Conservation (phyloP, 2,329 filamentous ascomycete genomes). For the Arthrobotrys pseudoclavata region DNA sequence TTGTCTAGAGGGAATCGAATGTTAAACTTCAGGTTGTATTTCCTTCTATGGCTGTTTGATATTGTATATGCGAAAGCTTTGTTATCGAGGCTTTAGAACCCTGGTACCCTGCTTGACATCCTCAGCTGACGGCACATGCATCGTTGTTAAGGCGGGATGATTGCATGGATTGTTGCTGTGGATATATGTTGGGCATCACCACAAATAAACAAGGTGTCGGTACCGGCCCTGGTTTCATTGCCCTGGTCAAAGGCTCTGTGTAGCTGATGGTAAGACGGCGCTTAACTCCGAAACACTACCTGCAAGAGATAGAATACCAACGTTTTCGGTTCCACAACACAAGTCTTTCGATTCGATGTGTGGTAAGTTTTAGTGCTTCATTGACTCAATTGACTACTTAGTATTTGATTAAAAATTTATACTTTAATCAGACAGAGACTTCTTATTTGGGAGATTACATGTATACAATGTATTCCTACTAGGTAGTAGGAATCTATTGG, state of each 20-base stretch:
- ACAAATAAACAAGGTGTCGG: slow-evolving; percentile 24
- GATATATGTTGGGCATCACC: slow-evolving; percentile 10
- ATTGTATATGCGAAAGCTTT: background rate
- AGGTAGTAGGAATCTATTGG: too few species aligned
- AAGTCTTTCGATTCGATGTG: background rate
- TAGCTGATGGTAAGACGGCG: slow-evolving; percentile 1
- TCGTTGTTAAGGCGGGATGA: slow-evolving; percentile 20
- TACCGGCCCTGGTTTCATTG: background rate
- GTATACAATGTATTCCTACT: too few species aligned
- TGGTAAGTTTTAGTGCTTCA: background rate
- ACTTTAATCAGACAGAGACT: too few species aligned
- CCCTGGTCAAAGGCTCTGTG: background rate
- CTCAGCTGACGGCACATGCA: background rate
- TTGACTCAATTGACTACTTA: too few species aligned
- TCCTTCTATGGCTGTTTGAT: background rate
- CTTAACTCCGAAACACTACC: slow-evolving; percentile 4
- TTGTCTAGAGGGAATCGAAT: background rate
- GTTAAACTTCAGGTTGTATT: background rate
- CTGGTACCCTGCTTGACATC: background rate
- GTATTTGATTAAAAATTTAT: too few species aligned
- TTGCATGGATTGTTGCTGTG: slow-evolving; percentile 29
- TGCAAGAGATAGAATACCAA: background rate
- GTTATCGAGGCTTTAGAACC: background rate
- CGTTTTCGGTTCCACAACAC: background rate
- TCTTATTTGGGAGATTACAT: too few species aligned